Percentiles rank a stretch among this genome's conserved stretches.
These are phyloP conservation scores for Phytophthora fragariae DNA, from an alignment of 352 stramenopile species.

Conservation along the genomic window DNA sequence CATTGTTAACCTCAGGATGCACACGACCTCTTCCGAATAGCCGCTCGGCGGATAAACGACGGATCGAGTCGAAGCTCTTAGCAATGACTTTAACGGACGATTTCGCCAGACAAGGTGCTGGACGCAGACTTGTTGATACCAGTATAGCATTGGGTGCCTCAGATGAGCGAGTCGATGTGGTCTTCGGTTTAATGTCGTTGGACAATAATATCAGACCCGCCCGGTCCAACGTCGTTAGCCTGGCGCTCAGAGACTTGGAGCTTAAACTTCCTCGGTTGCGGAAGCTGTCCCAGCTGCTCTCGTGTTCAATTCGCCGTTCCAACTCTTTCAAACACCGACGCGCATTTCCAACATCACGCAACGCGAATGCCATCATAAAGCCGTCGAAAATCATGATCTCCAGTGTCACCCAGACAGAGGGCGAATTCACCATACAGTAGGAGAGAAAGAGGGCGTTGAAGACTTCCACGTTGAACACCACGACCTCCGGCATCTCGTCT, in stretches of 20 bases:
- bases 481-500: neutral
- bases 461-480: slow-evolving; percentile 4
- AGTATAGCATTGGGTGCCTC: neutral
- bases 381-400: neutral
- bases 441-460: neutral
- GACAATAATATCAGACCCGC: neutral
- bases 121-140: neutral
- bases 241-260: neutral
- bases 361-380: neutral
- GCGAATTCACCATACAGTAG: neutral
- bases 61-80: neutral
- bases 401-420: neutral
- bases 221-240: slow-evolving; percentile 2
- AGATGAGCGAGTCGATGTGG: neutral
- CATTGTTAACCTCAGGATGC: neutral
- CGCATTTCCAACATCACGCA: neutral
- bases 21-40: neutral
- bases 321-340: neutral
- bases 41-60: neutral
- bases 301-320: neutral
- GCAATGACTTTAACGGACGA: neutral
- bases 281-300: neutral
- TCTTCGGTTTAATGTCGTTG: neutral
- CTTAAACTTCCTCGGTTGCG: neutral
- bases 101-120: neutral